These are phyloP conservation scores for Lactifluus piperatus DNA, from an alignment of 768 basidiomycete species.

Conservation along the genomic window DNA sequence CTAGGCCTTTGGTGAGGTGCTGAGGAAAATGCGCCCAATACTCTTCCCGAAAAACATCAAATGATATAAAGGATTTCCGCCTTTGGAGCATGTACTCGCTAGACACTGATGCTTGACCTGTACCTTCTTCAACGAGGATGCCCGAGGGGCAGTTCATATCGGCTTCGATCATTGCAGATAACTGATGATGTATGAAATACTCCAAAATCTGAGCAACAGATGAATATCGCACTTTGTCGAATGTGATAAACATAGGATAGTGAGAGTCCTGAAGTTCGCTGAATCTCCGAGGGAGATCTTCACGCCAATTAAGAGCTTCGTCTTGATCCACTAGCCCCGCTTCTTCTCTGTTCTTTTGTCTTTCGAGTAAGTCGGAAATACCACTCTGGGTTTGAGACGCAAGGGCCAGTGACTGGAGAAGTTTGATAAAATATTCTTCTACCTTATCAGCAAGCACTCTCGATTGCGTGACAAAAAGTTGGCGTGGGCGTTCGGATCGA, in stretches of 20 bases:
- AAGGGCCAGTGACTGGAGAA: slow-evolving; percentile 37
- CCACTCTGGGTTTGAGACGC: slow-evolving; percentile 32
- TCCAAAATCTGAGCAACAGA: neutral
- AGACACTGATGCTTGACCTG: neutral
- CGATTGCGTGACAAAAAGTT: slow-evolving; percentile 73
- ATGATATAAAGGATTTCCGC: slow-evolving; percentile 30
- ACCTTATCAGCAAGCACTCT: slow-evolving; percentile 59
- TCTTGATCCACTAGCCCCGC: slow-evolving; percentile 34
- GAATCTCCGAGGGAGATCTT: slow-evolving; percentile 42
- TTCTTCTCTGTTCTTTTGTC: slow-evolving; percentile 16
- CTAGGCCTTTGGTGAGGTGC: slow-evolving; percentile 43
- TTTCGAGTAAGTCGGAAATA: slow-evolving; percentile 27
- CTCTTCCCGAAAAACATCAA: slow-evolving; percentile 35
- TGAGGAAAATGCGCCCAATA: slow-evolving; percentile 63
- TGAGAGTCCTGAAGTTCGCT: slow-evolving; percentile 51
- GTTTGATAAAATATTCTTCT: slow-evolving; percentile 51
- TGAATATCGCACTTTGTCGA: slow-evolving; percentile 40
- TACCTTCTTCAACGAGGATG: neutral
- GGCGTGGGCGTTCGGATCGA: slow-evolving; percentile 38
- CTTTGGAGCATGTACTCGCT: slow-evolving; percentile 15
- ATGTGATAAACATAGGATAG: slow-evolving; percentile 66
- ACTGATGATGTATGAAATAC: slow-evolving; percentile 26
- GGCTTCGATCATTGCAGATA: slow-evolving; percentile 42
- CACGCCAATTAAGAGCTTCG: slow-evolving; percentile 36
- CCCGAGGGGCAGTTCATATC: slow-evolving; percentile 28